These are phyloP conservation scores for Phoenix dactylifera DNA, from an alignment of 176 grass and related monocot genomes.

Conservation along the genomic window DNA sequence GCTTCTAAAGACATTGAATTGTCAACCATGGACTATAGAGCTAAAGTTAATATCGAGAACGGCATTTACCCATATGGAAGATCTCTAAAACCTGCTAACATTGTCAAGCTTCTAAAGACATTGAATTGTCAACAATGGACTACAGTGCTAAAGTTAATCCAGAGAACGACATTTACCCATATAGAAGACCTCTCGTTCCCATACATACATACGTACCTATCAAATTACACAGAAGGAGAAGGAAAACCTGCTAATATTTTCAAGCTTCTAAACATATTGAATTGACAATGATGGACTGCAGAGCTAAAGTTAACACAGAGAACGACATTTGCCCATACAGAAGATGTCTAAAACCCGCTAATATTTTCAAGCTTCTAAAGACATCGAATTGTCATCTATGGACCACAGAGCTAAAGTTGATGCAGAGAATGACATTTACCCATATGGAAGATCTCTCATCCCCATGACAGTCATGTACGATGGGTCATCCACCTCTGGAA, in stretches of 20 bases:
- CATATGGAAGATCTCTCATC: conserved; percentile 56
- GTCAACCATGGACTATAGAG: too few relatives aligned
- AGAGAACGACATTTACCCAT: conserved; percentile 34
- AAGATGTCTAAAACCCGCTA: conserved; percentile 31
- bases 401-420: background rate
- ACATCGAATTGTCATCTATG: too few relatives aligned
- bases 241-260: too few relatives aligned
- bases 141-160: background rate
- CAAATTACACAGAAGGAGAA: too few relatives aligned
- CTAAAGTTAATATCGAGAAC: background rate
- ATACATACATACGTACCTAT: background rate
- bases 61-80: conserved; percentile 54
- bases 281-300: too few relatives aligned
- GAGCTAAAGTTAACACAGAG: background rate
- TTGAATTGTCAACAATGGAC: too few relatives aligned
- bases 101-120: too few relatives aligned
- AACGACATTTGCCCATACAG: conserved; percentile 38
- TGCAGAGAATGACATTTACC: conserved; percentile 26
- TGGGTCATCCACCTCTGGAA: conserved; percentile 76
- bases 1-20: too few relatives aligned
- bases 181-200: conserved; percentile 54
- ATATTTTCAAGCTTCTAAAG: too few relatives aligned
- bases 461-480: conserved; percentile 40
- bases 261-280: too few relatives aligned
- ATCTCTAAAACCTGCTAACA: conserved; percentile 21